Evolutionary conservation across 2,329 filamentous ascomycete species (phyloP).

Genomic region (Alternaria panax): DNA sequence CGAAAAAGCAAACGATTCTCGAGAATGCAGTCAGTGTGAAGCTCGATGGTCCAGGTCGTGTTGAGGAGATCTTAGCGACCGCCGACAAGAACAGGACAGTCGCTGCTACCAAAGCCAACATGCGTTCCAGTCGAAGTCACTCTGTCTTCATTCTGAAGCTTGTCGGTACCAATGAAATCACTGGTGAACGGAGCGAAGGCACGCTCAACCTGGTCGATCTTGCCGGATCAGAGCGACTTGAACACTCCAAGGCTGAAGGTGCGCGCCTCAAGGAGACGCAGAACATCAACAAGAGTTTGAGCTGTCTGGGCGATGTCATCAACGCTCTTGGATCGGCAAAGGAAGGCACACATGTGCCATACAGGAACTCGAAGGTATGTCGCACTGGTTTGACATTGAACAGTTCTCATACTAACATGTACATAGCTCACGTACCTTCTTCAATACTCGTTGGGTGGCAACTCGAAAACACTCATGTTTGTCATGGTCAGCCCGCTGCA

Average conservation of each 20-base stretch:
- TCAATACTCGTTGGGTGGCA: slow-evolving; percentile 92
- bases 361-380: slow-evolving; percentile 87
- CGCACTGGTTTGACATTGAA: neutral
- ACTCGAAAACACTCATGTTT: slow-evolving; percentile 98
- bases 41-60: slow-evolving; percentile 79
- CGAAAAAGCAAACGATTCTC: slow-evolving; percentile 81
- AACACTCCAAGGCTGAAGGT: slow-evolving; percentile 85
- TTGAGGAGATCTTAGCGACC: slow-evolving; percentile 79
- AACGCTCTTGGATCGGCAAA: slow-evolving; percentile 86
- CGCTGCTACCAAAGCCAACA: slow-evolving; percentile 96
- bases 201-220: slow-evolving; percentile 96
- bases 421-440: slow-evolving; percentile 84
- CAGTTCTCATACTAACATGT: slow-evolving; percentile 14
- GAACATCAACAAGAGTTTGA: slow-evolving; percentile 95
- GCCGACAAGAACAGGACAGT: slow-evolving; percentile 89
- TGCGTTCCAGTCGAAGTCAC: slow-evolving; percentile 91
- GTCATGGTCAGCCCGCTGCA: slow-evolving; percentile 96
- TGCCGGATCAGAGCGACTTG: slow-evolving; percentile 89
- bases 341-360: slow-evolving; percentile 81
- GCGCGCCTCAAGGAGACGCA: slow-evolving; percentile 92
- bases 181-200: slow-evolving; percentile 85
- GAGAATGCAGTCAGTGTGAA: slow-evolving; percentile 78
- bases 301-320: slow-evolving; percentile 93
- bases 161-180: slow-evolving; percentile 72
- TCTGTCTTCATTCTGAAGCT: slow-evolving; percentile 90